A percentile compares a stretch with the other conserved stretches of the same genome.
phyloP scores from a whole-genome alignment of 2,329 filamentous ascomycete species.

The Trichoderma polysporum region DNA sequence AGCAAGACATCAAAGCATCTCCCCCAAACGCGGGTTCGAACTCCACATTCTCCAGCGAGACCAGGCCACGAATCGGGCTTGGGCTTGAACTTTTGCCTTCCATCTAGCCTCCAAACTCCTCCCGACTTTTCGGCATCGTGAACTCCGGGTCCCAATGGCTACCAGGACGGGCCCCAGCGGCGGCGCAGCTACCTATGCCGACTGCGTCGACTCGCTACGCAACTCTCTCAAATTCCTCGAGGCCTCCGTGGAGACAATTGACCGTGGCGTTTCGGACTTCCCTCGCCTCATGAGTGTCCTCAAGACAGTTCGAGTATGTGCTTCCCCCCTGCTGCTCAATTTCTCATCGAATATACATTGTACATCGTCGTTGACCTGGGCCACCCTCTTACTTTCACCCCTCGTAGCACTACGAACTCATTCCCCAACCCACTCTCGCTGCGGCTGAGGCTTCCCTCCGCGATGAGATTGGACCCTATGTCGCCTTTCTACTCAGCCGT shows the following conservation, averaged over 20 bases:
- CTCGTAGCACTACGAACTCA: conserved; percentile 82
- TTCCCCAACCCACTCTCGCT: conserved; percentile 79
- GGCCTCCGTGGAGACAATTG: conserved; percentile 58
- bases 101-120: conserved; percentile 13
- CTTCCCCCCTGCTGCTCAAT: background rate
- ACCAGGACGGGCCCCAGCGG: conserved; percentile 28
- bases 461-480: conserved; percentile 86
- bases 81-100: background rate
- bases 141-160: conserved; percentile 23
- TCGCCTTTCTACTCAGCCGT: conserved; percentile 73
- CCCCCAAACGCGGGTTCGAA: background rate
- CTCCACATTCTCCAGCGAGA: conserved; percentile 19
- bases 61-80: background rate
- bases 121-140: conserved; percentile 18
- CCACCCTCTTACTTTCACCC: background rate
- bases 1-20: background rate
- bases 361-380: conserved; percentile 1
- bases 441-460: conserved; percentile 81
- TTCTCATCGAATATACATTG: background rate
- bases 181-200: conserved; percentile 45
- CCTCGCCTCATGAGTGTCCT: conserved; percentile 56
- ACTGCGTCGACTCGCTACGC: conserved; percentile 61
- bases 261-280: conserved; percentile 57
- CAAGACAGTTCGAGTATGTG: conserved; percentile 56
- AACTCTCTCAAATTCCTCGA: conserved; percentile 61